A percentile compares a stretch with the other conserved stretches of the same genome.
Evolutionary conservation across 2,329 filamentous ascomycete species (phyloP).

Genomic region (Magnaporthales sp.): DNA sequence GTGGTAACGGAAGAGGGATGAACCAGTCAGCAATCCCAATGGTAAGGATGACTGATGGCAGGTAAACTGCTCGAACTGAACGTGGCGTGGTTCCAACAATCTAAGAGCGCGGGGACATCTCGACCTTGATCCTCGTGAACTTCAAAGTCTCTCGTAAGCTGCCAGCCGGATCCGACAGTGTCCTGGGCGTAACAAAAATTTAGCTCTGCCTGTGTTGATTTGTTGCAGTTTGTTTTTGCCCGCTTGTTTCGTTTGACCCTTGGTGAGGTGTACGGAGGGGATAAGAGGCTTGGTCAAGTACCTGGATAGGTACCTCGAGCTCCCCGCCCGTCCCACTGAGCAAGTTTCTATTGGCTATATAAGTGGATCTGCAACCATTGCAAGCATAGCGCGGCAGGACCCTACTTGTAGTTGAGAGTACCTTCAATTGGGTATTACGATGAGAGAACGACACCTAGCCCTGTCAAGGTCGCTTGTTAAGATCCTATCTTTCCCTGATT

Average conservation of each 20-base stretch:
- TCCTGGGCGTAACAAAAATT: neutral
- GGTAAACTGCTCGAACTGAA: neutral
- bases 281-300: neutral
- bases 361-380: neutral
- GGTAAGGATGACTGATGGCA: neutral
- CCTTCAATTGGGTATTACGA: neutral
- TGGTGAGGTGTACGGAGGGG: neutral
- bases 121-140: neutral
- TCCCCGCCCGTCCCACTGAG: conserved; percentile 8
- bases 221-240: conserved; percentile 1
- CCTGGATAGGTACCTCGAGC: neutral
- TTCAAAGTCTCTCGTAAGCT: neutral
- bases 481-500: neutral
- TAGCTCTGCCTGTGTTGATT: neutral
- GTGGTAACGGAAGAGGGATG: neutral
- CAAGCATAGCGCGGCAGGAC: neutral
- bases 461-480: neutral
- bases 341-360: conserved; percentile 13
- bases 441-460: neutral
- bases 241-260: neutral
- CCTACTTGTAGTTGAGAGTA: neutral
- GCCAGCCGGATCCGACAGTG: neutral
- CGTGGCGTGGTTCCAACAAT: neutral
- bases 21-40: neutral
- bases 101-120: neutral